Evolutionary conservation across 1,139 yeast genomes (phyloP).

Genomic region (Saccharomycopsis hybrid): DNA sequence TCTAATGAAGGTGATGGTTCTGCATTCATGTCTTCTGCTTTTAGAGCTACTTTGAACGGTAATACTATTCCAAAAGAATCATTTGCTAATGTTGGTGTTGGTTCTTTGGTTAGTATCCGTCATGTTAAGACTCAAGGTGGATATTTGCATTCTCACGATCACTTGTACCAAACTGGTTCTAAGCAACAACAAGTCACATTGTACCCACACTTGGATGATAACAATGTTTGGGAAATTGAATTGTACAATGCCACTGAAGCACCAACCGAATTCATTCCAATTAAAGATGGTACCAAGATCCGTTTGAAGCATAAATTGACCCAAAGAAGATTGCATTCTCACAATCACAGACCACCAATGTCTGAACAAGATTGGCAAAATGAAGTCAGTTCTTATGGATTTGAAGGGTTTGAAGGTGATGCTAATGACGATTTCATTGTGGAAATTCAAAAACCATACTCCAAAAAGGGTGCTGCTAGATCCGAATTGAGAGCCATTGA

Average conservation of each 20-base stretch:
- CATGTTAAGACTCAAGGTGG: slow-evolving; percentile 90
- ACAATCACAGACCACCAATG: slow-evolving; percentile 92
- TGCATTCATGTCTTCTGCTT: slow-evolving; percentile 84
- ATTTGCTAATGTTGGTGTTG: slow-evolving; percentile 79
- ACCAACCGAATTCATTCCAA: slow-evolving; percentile 48
- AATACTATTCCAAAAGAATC: slow-evolving; percentile 63
- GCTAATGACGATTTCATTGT: slow-evolving; percentile 92
- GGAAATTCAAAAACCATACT: slow-evolving; percentile 63
- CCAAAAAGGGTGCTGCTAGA: slow-evolving; percentile 54
- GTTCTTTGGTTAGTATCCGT: slow-evolving; percentile 72
- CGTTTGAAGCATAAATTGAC: slow-evolving; percentile 68
- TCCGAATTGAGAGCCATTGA: slow-evolving; percentile 67
- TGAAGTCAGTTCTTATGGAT: slow-evolving; percentile 91
- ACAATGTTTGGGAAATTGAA: slow-evolving; percentile 82
- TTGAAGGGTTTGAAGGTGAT: slow-evolving; percentile 86
- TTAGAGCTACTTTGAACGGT: slow-evolving; percentile 71
- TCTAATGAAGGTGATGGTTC: slow-evolving; percentile 79
- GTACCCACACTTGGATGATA: slow-evolving; percentile 85
- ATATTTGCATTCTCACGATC: slow-evolving; percentile 87
- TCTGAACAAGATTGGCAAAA: slow-evolving; percentile 93
- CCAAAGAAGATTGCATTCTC: slow-evolving; percentile 85
- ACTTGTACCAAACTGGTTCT: slow-evolving; percentile 83
- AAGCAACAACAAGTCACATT: slow-evolving; percentile 92
- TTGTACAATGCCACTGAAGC: slow-evolving; percentile 51
- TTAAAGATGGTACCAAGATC: slow-evolving; percentile 72